phyloP scores from a whole-genome alignment of 192 early-diverging fungal species.

The Podila horticola region DNA sequence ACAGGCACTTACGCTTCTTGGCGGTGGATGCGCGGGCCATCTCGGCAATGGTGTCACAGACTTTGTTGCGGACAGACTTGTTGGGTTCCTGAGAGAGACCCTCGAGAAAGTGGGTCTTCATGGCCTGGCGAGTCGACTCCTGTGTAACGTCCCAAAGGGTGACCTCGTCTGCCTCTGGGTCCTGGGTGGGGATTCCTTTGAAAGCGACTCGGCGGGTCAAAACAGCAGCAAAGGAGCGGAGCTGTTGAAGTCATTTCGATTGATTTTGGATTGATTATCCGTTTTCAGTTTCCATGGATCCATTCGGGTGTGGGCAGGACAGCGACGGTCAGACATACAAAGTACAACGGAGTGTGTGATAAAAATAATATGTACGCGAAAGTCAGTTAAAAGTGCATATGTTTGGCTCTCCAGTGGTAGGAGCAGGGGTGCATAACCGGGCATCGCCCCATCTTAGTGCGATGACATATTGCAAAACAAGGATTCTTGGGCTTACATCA shows the following conservation, averaged over 20 bases:
- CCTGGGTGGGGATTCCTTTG: conserved; percentile 57
- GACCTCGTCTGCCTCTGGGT: conserved; percentile 45
- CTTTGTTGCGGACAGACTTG: conserved; percentile 84
- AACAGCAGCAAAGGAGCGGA: conserved; percentile 64
- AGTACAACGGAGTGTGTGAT: not conserved
- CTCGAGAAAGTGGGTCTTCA: conserved; percentile 81
- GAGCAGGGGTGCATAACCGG: not conserved
- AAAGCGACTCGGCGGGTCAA: conserved; percentile 68
- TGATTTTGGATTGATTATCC: not conserved
- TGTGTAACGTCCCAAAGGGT: conserved; percentile 80
- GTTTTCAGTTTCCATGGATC: not conserved
- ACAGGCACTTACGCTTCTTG: conserved; percentile 58
- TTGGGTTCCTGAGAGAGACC: conserved; percentile 82
- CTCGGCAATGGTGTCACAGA: conserved; percentile 94
- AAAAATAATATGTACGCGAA: not conserved
- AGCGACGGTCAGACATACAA: not conserved
- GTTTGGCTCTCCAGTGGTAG: not conserved
- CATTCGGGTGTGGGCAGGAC: too few species aligned
- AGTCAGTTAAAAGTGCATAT: not conserved
- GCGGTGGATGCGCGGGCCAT: conserved; percentile 71
- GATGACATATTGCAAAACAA: not conserved
- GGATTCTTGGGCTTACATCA: conserved; percentile 32
- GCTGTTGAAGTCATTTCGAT: conserved; percentile 33
- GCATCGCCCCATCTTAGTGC: not conserved
- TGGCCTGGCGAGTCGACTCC: conserved; percentile 67